Evolutionary conservation across 208 protist genomes (phyloP), one percentile per base, ranked within the genome.

Genomic region (Trypanosoma boissoni): DNA sequence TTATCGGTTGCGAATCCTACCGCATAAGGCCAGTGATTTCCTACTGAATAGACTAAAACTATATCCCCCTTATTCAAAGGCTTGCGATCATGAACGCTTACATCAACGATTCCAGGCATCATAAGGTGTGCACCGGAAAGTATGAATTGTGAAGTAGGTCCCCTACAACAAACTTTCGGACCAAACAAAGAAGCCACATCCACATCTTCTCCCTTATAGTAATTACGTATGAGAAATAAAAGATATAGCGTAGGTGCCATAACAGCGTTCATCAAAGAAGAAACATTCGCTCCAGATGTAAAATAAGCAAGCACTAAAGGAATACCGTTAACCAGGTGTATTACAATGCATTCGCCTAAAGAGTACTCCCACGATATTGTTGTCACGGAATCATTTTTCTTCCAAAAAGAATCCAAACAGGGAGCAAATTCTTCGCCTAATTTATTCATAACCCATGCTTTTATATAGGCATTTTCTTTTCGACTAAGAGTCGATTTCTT

Each of bases 111-210:
- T 24, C 86, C 82, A 44, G 82, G 80, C 45, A 87, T 91, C 86
- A 93, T 93, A 27, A 93, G 62, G 64, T 93, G 82, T 9, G 86
- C 83, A 12, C 83, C 86, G 32, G 74, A 80, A 20, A 89, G 21
- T 9, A 93, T 46, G 64, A 79, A 90, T 0, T 64, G 56, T 14
- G 80, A 93, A 21, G 81, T 91, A 14, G 76, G 57, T 8, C 80
- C 78, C 20, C 68, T 71, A 49, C 77, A 91, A 0, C 68, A 71
- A 14, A 80, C 60, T 26, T 53, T 42, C 24, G 41, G 32, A 27
- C 70, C 73, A 41, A 66, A 54, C 2, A 58, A 34, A 31, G 48
- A 58, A 1, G 36, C 20, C 20, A 58, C 9, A 18, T 57, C 36
- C 3, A 57, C 34, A 50, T 57, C 56, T 18, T 62, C 50, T 27